These are phyloP conservation scores for Chaetomiaceae sp. DNA, from an alignment of 2,329 filamentous ascomycete genomes.

Conservation along the genomic window DNA sequence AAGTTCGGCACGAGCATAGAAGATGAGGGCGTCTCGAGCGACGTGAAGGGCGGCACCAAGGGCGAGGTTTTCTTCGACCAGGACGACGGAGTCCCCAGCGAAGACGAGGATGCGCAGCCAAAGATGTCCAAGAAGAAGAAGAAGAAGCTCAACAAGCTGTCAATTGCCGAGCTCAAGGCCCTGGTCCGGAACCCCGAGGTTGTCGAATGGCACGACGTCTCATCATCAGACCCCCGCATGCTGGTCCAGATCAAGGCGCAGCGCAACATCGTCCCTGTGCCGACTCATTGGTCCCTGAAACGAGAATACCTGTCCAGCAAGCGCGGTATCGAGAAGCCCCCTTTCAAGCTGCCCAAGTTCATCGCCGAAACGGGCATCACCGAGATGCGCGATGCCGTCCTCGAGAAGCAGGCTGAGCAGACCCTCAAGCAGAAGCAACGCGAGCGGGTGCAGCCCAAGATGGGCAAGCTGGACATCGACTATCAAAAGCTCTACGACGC, in stretches of 20 bases:
- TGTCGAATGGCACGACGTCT: slow-evolving; percentile 96
- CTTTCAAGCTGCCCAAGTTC: slow-evolving; percentile 89
- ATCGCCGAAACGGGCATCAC: slow-evolving; percentile 96
- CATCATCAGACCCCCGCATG: slow-evolving; percentile 79
- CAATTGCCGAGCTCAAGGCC: slow-evolving; percentile 91
- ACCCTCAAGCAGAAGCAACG: slow-evolving; percentile 92
- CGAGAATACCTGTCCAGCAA: slow-evolving; percentile 96
- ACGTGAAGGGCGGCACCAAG: slow-evolving; percentile 66
- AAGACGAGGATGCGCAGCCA: slow-evolving; percentile 66
- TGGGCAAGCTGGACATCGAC: slow-evolving; percentile 96
- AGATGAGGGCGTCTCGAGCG: slow-evolving; percentile 59
- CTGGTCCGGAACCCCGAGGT: slow-evolving; percentile 86
- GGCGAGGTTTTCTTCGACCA: slow-evolving; percentile 80
- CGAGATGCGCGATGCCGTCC: slow-evolving; percentile 93
- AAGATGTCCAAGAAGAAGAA: slow-evolving; percentile 92
- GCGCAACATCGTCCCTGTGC: slow-evolving; percentile 92
- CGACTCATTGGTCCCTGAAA: slow-evolving; percentile 91
- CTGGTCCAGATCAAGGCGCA: slow-evolving; percentile 93
- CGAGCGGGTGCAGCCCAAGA: slow-evolving; percentile 89
- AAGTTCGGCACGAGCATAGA: slow-evolving; percentile 67
- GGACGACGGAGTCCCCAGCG: slow-evolving; percentile 79
- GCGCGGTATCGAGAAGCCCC: slow-evolving; percentile 90
- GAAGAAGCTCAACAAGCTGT: slow-evolving; percentile 86
- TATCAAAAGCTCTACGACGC: slow-evolving; percentile 98
- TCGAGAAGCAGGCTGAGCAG: slow-evolving; percentile 93